Evolutionary conservation across 2,329 filamentous ascomycete genomes (phyloP).

Genomic region (Claviceps lovelessii): DNA sequence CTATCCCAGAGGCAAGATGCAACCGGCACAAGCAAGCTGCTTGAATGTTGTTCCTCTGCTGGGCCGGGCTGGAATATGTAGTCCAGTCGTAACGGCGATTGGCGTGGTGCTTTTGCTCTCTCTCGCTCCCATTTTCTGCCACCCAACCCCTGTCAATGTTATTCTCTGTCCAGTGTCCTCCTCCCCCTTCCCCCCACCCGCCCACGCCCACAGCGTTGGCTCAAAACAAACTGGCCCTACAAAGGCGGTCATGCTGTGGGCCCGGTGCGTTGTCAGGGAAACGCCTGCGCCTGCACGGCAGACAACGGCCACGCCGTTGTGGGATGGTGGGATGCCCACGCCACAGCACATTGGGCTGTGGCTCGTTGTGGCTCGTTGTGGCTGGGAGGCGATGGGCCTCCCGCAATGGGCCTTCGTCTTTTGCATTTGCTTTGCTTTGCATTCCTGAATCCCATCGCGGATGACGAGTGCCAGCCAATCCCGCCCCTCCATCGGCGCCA

Average conservation of each 20-base stretch:
- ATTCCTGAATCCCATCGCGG: background rate
- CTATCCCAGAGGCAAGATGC: too few relatives aligned
- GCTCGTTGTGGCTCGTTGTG: background rate
- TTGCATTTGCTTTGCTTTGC: background rate
- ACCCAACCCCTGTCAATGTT: background rate
- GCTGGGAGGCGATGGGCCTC: background rate
- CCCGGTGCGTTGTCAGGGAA: background rate
- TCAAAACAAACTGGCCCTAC: background rate
- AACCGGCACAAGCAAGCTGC: background rate
- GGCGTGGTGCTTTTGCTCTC: background rate
- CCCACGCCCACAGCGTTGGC: background rate
- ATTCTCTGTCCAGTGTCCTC: background rate
- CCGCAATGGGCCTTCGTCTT: background rate
- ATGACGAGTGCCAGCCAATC: background rate
- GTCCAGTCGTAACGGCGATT: background rate
- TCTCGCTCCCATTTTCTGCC: background rate
- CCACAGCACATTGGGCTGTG: too few relatives aligned
- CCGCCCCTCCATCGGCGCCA: background rate
- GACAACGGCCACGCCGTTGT: background rate
- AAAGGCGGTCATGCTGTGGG: background rate
- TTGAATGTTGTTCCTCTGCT: background rate
- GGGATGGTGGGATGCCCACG: too few relatives aligned
- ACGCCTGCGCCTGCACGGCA: background rate
- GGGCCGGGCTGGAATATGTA: background rate
- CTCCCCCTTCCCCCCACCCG: background rate